Evolutionary conservation across 2,329 filamentous ascomycete species (phyloP).

Genomic region (Colletotrichum tropicicola): DNA sequence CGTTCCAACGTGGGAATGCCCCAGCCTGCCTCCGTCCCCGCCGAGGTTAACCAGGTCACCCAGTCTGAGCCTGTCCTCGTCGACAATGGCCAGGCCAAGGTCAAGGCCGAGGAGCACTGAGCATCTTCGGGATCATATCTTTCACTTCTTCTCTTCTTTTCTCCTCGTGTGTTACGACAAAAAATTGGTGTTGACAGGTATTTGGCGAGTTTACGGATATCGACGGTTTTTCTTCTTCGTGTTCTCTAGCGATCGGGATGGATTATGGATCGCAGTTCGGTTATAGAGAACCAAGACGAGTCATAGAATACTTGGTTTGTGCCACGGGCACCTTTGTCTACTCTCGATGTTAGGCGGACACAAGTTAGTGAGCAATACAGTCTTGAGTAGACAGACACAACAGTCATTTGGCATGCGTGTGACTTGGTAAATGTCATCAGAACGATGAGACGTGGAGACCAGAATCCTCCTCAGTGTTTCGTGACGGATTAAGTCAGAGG

Average conservation of each 20-base stretch:
- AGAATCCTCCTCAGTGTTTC: too few relatives aligned
- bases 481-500: too few relatives aligned
- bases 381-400: conserved; percentile 3
- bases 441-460: background rate
- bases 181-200: conserved; percentile 6
- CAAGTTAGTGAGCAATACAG: conserved; percentile 16
- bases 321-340: conserved; percentile 9
- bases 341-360: conserved; percentile 7
- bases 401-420: background rate
- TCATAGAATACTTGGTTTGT: conserved; percentile 14
- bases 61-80: conserved; percentile 25
- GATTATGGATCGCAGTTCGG: conserved; percentile 5
- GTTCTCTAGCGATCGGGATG: background rate
- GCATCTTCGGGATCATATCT: background rate
- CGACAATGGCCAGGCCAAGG: conserved; percentile 2
- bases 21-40: background rate
- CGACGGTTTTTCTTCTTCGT: background rate
- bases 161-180: background rate
- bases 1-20: background rate
- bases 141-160: background rate
- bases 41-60: conserved; percentile 2
- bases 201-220: conserved; percentile 8
- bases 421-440: background rate
- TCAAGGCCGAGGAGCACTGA: background rate
- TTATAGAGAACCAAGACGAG: background rate